Conservation (phyloP, 495 filamentous ascomycete species). For the Friedmanniomyces simplex region DNA sequence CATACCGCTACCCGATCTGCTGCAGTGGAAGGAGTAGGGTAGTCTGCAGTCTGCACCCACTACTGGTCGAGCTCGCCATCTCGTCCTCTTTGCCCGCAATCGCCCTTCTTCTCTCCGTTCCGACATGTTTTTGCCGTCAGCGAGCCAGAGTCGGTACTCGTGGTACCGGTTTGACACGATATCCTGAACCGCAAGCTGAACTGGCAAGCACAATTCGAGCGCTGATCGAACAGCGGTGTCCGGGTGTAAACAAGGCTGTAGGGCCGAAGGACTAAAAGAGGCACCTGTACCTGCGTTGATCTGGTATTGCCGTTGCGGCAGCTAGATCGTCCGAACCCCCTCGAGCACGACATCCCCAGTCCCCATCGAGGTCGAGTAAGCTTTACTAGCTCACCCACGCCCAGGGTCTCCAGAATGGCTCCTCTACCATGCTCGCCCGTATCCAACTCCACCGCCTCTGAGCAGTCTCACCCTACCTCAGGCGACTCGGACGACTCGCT, state of each 20-base stretch:
- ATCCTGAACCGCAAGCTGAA: not conserved
- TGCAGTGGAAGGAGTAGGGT: too few species aligned
- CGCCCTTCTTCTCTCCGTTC: not conserved
- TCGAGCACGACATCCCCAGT: not conserved
- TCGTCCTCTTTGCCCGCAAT: not conserved
- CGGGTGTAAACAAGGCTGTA: too few species aligned
- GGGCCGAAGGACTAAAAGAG: too few species aligned
- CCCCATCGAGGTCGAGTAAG: not conserved
- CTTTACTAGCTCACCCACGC: slow-evolving; percentile 1
- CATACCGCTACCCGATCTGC: not conserved
- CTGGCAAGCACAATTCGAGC: too few species aligned
- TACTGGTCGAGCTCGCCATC: too few species aligned
- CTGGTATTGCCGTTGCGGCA: not conserved
- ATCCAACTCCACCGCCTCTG: slow-evolving; percentile 8
- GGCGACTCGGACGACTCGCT: slow-evolving; percentile 19
- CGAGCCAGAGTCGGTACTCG: not conserved
- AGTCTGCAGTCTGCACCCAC: too few species aligned
- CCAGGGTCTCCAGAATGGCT: slow-evolving; percentile 1
- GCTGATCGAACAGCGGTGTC: too few species aligned
- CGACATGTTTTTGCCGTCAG: not conserved
- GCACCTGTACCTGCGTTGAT: not conserved
- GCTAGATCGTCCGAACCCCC: not conserved
- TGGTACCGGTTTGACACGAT: slow-evolving; percentile 2
- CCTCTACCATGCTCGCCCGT: slow-evolving; percentile 9
- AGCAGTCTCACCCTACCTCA: slow-evolving; percentile 1